These are phyloP conservation scores for Irpex lacteus DNA, from an alignment of 1,284 basidiomycete genomes.

Conservation along the genomic window DNA sequence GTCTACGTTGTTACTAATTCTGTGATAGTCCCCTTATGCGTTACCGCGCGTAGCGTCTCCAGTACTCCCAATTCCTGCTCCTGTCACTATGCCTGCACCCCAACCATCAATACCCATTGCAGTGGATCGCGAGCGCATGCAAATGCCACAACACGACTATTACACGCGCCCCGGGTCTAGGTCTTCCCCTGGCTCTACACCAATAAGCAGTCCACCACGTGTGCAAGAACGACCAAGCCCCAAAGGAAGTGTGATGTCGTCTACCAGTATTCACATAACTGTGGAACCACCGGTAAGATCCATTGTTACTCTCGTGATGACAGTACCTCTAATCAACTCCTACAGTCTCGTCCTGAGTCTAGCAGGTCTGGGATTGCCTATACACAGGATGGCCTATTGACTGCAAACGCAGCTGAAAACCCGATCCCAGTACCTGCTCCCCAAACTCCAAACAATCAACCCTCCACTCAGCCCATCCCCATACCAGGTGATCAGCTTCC, in stretches of 20 bases:
- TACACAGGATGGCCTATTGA: constrained; percentile 20
- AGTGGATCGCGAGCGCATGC: constrained; percentile 1
- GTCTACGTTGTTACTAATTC: background rate
- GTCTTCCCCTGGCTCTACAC: constrained; percentile 17
- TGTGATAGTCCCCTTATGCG: constrained; percentile 9
- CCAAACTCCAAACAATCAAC: background rate
- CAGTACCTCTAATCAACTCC: background rate
- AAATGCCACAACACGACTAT: constrained; percentile 8
- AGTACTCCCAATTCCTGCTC: background rate
- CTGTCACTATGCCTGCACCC: constrained; percentile 13
- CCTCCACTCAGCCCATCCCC: constrained; percentile 7
- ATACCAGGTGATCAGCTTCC: constrained; percentile 23
- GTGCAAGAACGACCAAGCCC: constrained; percentile 12
- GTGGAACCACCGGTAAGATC: constrained; percentile 26
- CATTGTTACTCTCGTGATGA: background rate
- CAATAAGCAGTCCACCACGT: constrained; percentile 7
- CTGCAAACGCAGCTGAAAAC: constrained; percentile 22
- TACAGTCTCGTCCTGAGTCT: constrained; percentile 26
- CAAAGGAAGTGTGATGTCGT: constrained; percentile 21
- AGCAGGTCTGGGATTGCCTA: constrained; percentile 16
- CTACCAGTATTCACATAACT: constrained; percentile 20
- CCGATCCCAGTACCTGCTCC: constrained; percentile 13
- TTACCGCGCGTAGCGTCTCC: constrained; percentile 4
- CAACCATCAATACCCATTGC: constrained; percentile 12
- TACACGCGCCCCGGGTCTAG: constrained; percentile 19